Percentiles rank a stretch among this genome's conserved stretches.
Evolutionary conservation across 768 basidiomycete genomes (phyloP).

Genomic region (Xerocomellus chrysenteron): DNA sequence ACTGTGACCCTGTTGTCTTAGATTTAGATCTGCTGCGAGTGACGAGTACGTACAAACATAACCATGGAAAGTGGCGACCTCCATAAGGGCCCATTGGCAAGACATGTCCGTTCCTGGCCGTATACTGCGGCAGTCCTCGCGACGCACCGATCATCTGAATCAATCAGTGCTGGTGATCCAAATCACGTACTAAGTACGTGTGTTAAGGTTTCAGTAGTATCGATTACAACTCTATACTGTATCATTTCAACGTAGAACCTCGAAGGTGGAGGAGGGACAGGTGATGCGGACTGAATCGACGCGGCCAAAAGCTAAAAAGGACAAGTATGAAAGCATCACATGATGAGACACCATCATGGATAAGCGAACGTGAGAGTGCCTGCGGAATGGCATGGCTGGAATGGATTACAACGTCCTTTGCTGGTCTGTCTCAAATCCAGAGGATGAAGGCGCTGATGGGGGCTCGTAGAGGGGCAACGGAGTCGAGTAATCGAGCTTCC

Average conservation of each 20-base stretch:
- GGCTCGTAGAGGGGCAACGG: constrained; percentile 68
- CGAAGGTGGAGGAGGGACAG: constrained; percentile 2
- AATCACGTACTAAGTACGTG: background rate
- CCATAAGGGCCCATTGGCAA: too few species aligned
- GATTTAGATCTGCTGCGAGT: background rate
- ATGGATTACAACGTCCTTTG: constrained; percentile 5
- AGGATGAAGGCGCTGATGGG: constrained; percentile 6
- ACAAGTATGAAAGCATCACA: background rate
- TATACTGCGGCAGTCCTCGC: background rate
- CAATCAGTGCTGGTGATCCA: background rate
- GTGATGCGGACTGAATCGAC: constrained; percentile 11
- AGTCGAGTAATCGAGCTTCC: constrained; percentile 61
- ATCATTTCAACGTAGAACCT: background rate
- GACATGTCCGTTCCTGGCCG: too few species aligned
- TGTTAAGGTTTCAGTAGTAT: background rate
- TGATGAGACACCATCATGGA: background rate
- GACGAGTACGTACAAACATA: background rate
- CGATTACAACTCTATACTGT: background rate
- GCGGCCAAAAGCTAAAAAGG: background rate
- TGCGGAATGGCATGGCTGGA: background rate
- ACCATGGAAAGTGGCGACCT: background rate
- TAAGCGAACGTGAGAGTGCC: background rate
- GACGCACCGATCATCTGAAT: background rate
- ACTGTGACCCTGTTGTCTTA: constrained; percentile 8
- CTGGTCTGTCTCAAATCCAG: constrained; percentile 1